Evolutionary conservation across 2,329 filamentous ascomycete genomes (phyloP).

Genomic region (Ophiostoma tasmaniense): DNA sequence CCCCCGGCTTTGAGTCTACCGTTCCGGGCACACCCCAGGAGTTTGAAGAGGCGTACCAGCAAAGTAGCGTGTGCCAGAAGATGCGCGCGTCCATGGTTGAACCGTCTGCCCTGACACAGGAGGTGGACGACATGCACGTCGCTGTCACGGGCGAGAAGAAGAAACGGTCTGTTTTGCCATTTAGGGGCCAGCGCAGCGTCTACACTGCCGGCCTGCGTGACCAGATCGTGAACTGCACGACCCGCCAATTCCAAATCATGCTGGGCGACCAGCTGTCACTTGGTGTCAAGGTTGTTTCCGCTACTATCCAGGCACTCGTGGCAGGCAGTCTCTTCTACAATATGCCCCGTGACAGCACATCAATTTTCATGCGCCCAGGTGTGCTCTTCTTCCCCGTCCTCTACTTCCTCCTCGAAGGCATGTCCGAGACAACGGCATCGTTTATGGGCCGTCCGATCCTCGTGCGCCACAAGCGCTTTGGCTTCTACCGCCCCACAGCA

Average conservation of each 20-base stretch:
- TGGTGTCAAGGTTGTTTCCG: conserved; percentile 61
- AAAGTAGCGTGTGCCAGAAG: conserved; percentile 32
- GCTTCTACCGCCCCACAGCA: conserved; percentile 79
- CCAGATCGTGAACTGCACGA: conserved; percentile 61
- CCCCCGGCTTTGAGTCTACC: conserved; percentile 48
- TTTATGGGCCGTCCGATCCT: conserved; percentile 87
- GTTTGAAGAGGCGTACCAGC: conserved; percentile 48
- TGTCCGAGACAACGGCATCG: conserved; percentile 74
- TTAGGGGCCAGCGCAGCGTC: conserved; percentile 67
- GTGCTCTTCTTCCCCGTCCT: conserved; percentile 83
- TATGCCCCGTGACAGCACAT: conserved; percentile 51
- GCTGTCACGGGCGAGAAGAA: conserved; percentile 50
- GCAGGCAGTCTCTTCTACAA: conserved; percentile 77
- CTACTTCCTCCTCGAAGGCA: conserved; percentile 74
- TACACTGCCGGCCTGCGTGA: conserved; percentile 66
- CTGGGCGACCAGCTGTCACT: conserved; percentile 67
- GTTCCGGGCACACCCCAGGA: conserved; percentile 53
- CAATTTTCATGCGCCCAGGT: conserved; percentile 67
- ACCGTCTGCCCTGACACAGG: conserved; percentile 41
- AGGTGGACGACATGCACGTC: conserved; percentile 41
- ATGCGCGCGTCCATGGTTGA: conserved; percentile 42
- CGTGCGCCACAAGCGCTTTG: conserved; percentile 80
- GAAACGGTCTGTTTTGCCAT: conserved; percentile 60
- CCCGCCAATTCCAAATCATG: conserved; percentile 71
- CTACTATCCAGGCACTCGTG: conserved; percentile 65